Base-by-base conservation (phyloP, 495 filamentous ascomycete species). In the Xylaria cubensis region DNA sequence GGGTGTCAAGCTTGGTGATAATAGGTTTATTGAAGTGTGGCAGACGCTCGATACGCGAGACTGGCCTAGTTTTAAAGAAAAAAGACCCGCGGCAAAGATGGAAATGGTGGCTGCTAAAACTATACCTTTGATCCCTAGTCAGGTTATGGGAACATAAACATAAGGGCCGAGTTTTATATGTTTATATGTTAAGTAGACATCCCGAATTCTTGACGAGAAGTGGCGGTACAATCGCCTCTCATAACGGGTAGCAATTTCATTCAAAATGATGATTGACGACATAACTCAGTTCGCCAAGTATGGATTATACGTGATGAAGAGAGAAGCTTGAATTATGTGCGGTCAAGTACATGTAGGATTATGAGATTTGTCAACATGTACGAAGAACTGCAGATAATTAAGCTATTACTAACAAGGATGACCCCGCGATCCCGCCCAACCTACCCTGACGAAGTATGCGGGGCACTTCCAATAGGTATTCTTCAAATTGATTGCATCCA, bases 21-120 rank as follows among this genome's bases (percentile, higher is more conserved):
- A 61, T 39, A 61, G n/a, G 56, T 61, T 61, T 32, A 61, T 61
- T 4, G 56, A 61, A 39, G 56, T 61, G 10, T 61, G 56, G 56
- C 32, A 61, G 34, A 61, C 56, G 15, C 56, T 61, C 5, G 56
- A 61, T 39, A 61, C 56, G 19, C 24, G 56, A 5, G 32, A 61
- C 1, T 61, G 56, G 56, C 56, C 29, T 9, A 39, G 39, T 39
- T 61, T 61, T n/a, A 34, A 39, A 21, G 56, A 61, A 39, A 61
- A 39, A 19, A 61, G 56, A 39, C 56, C 55, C 0, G 56, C 4
- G 6, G 32, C 13, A 2, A 61, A 39, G 56, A 61, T 61, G 56
- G 56, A 61, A 2, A 61, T 61, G 56, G 29, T 61, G 56, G 56
- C 34, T 61, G 5, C 56, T 34, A 61, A 61, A 39, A 39, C 32